Base-by-base conservation (phyloP, 2,329 filamentous ascomycete genomes). In the Neophaeococcomyces mojaviensis region DNA sequence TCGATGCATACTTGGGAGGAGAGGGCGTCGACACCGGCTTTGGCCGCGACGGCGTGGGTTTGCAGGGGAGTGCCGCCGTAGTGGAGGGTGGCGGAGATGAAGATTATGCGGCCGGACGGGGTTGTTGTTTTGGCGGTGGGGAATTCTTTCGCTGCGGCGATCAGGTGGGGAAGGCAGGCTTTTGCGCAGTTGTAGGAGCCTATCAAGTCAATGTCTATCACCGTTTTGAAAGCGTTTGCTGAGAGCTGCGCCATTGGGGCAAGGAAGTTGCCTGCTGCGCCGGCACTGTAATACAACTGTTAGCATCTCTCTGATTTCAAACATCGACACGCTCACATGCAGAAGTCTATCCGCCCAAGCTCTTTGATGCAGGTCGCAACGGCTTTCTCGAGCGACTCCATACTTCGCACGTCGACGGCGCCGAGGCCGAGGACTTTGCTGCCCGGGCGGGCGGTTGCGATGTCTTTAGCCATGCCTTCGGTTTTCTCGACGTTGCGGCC, bases 141-240 rank as follows among this genome's bases (percentile, higher is more conserved):
- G 57, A 82, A 70, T 57, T 77, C 78, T 28, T 69, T 66, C 1
- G 85, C 82, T n/a, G 88, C 94, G 57, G 79, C 74, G 10, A 88
- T 67, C 2, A 98, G 77, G 59, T 94, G 77, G 0, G 88, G 87
- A 28, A 96, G 70, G 1, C 88, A 92, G 3, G 90, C 88, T 69
- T 97, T 97, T 60, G 95, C 75, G 2, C 88, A 95, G 70, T 97
- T 94, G 70, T 86, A 98, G 13, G 86, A 94, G 26, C 92, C 92
- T 30, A 97, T 67, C 2, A 95, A 84, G 63, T 97, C 92, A 60
- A 98, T 98, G 51, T 97, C 92, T 59, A 97, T 90, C 54, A 98
- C 92, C 0, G 86, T 76, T 66, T 89, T 94, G 79, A 98, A 94
- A 3, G 87, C 92, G 62, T 97, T 97, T 48, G 85, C 69, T 33